Evolutionary conservation across 78 protist species (phyloP), one percentile per base, ranked within the genome.

Genomic region (Chrysochromulina tobinii): DNA sequence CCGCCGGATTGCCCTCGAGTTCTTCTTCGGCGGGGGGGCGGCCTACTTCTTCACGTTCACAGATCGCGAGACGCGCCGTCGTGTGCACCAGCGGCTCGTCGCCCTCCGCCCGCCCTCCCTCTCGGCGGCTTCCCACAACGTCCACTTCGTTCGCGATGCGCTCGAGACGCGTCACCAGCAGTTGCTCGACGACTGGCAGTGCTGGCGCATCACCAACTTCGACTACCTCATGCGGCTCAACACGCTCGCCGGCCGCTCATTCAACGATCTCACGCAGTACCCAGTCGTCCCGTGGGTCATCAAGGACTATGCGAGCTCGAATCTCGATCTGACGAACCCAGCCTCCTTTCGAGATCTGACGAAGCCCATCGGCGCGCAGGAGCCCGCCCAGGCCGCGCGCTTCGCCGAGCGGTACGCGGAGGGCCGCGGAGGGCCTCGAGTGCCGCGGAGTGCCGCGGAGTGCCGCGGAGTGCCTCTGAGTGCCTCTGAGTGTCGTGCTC

Each of bases 261-360:
- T 61, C 90, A 59, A 87, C 77, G 90, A 90, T 48, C 58, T 90
- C 48, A 72, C 64, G 6, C 92, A 90, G 88, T 90, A 90, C 48
- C 92, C 92, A 0, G 90, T 83, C 7, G 0, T 95, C 50, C 96
- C 96, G 58, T 95, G 96, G 96, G 73, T 94, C 18, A 53, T 95
- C 25, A 0, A 79, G 6, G 99, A 98, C 88, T 98, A 97, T 92
- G 27, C 61, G n/a, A 17, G 87, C 51, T 91, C 90, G 12, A 23
- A 11, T 8, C 84, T 99, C 50, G 98, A 98, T 86, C 91, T 98
- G 38, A 88, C 20, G 15, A 93, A 95, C 89, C 97, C 96, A 7
- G 18, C 53, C 38, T 38, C 38, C 38, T 38, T 38, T 38, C 90
- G 90, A 38, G 90, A 87, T 53, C 77, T 87, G 7, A 18, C 75